Percentiles rank a stretch among this genome's conserved stretches.
Conservation (phyloP, 768 basidiomycete species). For the Amanita phalloides region DNA sequence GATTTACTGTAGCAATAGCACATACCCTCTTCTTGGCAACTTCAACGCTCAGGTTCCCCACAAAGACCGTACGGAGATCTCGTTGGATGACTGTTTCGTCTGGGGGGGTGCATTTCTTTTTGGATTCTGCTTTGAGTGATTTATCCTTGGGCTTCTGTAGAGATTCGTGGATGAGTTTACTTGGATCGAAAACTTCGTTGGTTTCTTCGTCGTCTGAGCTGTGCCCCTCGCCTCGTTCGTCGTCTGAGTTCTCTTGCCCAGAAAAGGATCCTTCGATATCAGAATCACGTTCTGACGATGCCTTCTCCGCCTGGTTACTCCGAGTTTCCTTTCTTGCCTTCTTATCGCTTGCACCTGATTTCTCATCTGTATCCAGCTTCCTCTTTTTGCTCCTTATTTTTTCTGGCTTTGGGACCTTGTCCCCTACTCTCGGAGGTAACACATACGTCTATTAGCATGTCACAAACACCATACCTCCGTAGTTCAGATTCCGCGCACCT, state of each 20-base stretch:
- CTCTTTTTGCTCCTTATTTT: not conserved
- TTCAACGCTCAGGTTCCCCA: constrained; percentile 79
- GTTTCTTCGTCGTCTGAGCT: constrained; percentile 11
- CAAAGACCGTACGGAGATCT: constrained; percentile 50
- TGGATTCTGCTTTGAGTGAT: not conserved
- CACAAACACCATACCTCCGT: not conserved
- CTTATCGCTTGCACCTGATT: not conserved
- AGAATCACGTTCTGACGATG: not conserved
- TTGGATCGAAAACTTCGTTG: constrained; percentile 8
- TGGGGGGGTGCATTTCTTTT: constrained; percentile 43
- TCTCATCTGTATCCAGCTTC: not conserved
- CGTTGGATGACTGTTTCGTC: constrained; percentile 67
- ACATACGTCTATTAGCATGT: not conserved
- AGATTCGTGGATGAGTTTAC: constrained; percentile 55
- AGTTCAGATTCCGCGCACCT: not conserved
- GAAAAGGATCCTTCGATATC: not conserved
- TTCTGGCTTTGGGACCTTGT: not conserved
- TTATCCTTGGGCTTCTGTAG: constrained; percentile 23
- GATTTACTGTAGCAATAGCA: constrained; percentile 3
- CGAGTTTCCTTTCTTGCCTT: not conserved
- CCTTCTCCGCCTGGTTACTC: not conserved
- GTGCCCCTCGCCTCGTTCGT: constrained; percentile 5
- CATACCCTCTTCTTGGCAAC: constrained; percentile 69
- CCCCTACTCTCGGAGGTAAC: not conserved
- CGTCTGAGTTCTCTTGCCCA: not conserved